Evolutionary conservation across 2,329 filamentous ascomycete species (phyloP).

Genomic region (Alternaria gaisen): DNA sequence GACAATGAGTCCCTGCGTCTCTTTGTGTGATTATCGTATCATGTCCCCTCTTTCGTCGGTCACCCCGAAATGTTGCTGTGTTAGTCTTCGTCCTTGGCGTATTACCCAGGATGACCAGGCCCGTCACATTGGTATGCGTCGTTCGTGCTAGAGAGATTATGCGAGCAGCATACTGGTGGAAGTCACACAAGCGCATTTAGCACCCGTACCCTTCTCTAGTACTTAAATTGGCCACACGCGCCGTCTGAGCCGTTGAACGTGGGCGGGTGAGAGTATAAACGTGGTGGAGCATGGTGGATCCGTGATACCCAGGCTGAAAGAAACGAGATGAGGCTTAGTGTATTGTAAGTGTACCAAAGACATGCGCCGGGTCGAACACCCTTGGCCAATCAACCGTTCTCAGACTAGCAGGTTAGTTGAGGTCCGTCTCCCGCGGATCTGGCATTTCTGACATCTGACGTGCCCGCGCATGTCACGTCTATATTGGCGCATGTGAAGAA

Average conservation of each 20-base stretch:
- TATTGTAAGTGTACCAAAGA: conserved; percentile 4
- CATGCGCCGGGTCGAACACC: not conserved
- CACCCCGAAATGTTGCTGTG: conserved; percentile 5
- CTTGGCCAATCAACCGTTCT: not conserved
- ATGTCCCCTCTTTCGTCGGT: conserved; percentile 4
- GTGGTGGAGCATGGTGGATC: not conserved
- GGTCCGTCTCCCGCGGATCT: conserved; percentile 10
- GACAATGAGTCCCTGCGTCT: conserved; percentile 2
- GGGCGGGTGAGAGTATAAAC: not conserved
- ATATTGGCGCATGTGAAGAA: conserved; percentile 1
- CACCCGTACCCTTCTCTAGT: not conserved
- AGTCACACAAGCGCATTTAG: not conserved
- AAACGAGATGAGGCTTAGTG: conserved; percentile 1
- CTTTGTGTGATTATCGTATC: not conserved
- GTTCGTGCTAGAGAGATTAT: conserved; percentile 3
- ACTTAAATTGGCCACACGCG: not conserved
- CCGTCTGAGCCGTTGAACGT: not conserved
- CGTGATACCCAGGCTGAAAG: conserved; percentile 1
- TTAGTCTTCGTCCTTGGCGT: not conserved
- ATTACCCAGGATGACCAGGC: not conserved
- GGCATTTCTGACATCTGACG: conserved; percentile 16
- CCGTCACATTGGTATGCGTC: not conserved
- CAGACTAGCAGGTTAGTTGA: not conserved
- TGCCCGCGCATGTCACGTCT: conserved; percentile 1
- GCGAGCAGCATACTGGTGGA: conserved; percentile 3